Evolutionary conservation across 176 grass and related monocot species (phyloP).

Genomic region (Eragrostis curvula): DNA sequence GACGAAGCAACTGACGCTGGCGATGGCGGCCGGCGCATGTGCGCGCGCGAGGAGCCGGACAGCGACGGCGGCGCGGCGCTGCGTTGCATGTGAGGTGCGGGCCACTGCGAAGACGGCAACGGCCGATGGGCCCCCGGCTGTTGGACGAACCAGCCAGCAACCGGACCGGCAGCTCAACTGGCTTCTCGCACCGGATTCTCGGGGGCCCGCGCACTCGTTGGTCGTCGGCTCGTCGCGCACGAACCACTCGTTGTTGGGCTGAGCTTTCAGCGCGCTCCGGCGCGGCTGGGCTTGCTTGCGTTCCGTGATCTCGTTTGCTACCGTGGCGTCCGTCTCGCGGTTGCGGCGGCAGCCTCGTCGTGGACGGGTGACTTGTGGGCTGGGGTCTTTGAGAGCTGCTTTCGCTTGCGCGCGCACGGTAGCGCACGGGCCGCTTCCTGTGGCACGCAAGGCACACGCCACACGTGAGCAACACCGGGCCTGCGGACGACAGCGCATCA

Average conservation of each 20-base stretch:
- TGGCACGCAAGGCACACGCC: too few species aligned
- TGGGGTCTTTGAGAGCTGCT: too few species aligned
- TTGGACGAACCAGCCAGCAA: neutral
- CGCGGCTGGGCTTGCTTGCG: too few species aligned
- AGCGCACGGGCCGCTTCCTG: neutral
- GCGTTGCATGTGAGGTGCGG: conserved; percentile 47
- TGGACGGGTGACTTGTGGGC: too few species aligned
- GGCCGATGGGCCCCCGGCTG: neutral
- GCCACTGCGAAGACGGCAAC: conserved; percentile 20
- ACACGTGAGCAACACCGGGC: neutral
- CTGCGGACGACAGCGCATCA: neutral
- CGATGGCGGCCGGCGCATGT: conserved; percentile 40
- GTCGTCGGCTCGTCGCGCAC: neutral
- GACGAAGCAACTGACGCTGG: conserved; percentile 34
- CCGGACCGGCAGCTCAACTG: neutral
- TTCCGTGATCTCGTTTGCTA: too few species aligned
- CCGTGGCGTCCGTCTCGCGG: too few species aligned
- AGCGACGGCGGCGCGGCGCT: conserved; percentile 39
- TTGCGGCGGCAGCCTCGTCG: too few species aligned
- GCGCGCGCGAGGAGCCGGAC: conserved; percentile 5
- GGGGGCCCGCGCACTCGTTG: neutral
- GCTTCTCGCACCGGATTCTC: conserved; percentile 17
- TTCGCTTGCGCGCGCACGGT: neutral
- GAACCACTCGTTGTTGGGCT: conserved; percentile 2
- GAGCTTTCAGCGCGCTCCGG: neutral